A percentile compares a stretch with the other conserved stretches of the same genome.
Evolutionary conservation across 768 basidiomycete species (phyloP).

Genomic region (Trametes cinnabarina): DNA sequence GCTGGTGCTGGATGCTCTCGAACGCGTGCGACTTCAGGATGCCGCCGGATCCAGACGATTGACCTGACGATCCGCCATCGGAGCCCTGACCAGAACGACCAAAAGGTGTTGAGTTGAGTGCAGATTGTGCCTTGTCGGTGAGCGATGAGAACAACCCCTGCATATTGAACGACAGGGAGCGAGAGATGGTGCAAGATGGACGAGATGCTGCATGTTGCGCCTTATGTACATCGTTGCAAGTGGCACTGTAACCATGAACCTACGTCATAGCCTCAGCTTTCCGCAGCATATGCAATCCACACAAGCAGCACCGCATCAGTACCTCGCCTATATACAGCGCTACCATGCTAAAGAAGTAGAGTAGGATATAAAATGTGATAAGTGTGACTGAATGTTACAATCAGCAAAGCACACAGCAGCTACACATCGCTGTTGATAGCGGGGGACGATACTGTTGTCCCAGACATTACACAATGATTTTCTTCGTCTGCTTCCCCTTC

Average conservation of each 20-base stretch:
- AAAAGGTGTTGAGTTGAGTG: constrained; percentile 60
- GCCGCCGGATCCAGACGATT: constrained; percentile 9
- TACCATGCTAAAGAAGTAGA: background rate
- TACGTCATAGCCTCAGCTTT: constrained; percentile 24
- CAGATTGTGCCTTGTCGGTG: constrained; percentile 75
- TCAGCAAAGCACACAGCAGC: constrained; percentile 22
- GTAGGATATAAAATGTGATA: constrained; percentile 18
- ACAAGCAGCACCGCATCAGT: background rate
- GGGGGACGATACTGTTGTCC: background rate
- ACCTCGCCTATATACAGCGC: background rate
- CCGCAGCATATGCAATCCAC: background rate
- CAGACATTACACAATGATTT: constrained; percentile 59
- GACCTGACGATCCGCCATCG: constrained; percentile 36
- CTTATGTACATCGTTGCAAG: constrained; percentile 15
- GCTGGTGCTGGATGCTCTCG: constrained; percentile 63
- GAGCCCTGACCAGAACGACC: constrained; percentile 44
- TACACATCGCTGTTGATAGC: constrained; percentile 8
- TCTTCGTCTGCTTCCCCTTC: constrained; percentile 83
- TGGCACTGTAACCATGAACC: constrained; percentile 19
- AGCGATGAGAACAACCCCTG: constrained; percentile 63
- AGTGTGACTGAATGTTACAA: constrained; percentile 13
- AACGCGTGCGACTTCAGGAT: constrained; percentile 42
- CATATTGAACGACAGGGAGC: constrained; percentile 31
- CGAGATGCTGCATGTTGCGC: constrained; percentile 15
- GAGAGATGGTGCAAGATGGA: constrained; percentile 15